A percentile compares a stretch with the other conserved stretches of the same genome.
Evolutionary conservation across 805 yeast genomes (phyloP).

Genomic region (Candida maltosa): DNA sequence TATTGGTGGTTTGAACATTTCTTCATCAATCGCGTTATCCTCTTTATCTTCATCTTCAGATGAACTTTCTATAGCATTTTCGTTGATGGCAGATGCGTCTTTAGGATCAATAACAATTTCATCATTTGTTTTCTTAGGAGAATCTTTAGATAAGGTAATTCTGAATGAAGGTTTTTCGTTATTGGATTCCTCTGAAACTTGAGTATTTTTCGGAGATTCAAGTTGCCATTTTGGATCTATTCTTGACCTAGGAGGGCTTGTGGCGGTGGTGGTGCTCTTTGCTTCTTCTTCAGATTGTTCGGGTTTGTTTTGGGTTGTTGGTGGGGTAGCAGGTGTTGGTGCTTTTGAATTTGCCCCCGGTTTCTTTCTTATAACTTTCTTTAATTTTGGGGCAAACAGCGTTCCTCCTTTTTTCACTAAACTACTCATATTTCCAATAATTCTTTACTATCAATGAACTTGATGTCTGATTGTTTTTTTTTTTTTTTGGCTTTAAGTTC

Average conservation of each 20-base stretch:
- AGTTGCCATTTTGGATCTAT: too few relatives aligned
- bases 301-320: constrained; percentile 11
- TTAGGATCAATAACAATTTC: constrained; percentile 28
- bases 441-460: too few relatives aligned
- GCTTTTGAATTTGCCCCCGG: constrained; percentile 3
- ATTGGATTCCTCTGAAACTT: too few relatives aligned
- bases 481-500: neutral
- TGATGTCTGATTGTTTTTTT: neutral
- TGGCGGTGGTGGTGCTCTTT: neutral
- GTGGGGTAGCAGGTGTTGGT: constrained; percentile 13
- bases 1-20: constrained; percentile 28
- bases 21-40: constrained; percentile 21
- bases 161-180: too few relatives aligned
- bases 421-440: constrained; percentile 47
- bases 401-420: constrained; percentile 49
- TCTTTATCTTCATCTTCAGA: constrained; percentile 5
- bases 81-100: constrained; percentile 10
- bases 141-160: too few relatives aligned
- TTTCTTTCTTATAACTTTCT: constrained; percentile 20
- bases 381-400: constrained; percentile 61
- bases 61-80: constrained; percentile 4
- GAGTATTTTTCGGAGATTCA: neutral
- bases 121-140: constrained; percentile 6
- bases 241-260: too few relatives aligned
- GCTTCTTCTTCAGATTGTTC: neutral